A percentile compares a stretch with the other conserved stretches of the same genome.
Conservation (phyloP, 2,329 filamentous ascomycete species). For the Aspergillus quadrilineatus region DNA sequence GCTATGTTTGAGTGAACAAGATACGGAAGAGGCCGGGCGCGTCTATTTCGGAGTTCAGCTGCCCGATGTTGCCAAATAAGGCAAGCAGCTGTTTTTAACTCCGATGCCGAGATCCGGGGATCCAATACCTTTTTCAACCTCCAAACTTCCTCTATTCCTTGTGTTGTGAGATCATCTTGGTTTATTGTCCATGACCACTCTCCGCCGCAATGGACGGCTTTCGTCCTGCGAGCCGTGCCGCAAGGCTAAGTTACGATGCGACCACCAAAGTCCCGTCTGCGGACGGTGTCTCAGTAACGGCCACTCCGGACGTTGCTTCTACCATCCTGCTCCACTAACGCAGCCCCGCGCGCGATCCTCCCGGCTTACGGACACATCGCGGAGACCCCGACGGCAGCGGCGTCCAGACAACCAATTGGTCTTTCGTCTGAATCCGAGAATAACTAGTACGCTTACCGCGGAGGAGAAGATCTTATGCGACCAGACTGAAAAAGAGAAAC, state of each 20-base stretch:
- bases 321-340: slow-evolving; percentile 18
- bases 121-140: too few relatives aligned
- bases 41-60: too few relatives aligned
- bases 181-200: not conserved
- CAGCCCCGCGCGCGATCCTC: slow-evolving; percentile 8
- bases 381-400: not conserved
- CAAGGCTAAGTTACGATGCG: slow-evolving; percentile 27
- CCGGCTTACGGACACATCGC: not conserved
- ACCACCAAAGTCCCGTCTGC: slow-evolving; percentile 22
- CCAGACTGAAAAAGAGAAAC: too few relatives aligned
- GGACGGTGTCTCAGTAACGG: slow-evolving; percentile 17
- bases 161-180: too few relatives aligned
- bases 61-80: too few relatives aligned
- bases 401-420: not conserved
- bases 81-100: too few relatives aligned
- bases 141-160: too few relatives aligned
- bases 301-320: slow-evolving; percentile 15
- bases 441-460: not conserved
- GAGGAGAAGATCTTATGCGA: too few relatives aligned
- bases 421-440: not conserved
- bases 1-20: too few relatives aligned
- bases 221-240: slow-evolving; percentile 27
- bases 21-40: too few relatives aligned
- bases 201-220: slow-evolving; percentile 10
- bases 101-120: too few relatives aligned